phyloP scores from a whole-genome alignment of 2,329 filamentous ascomycete genomes.

The Drechslerella dactyloides region DNA sequence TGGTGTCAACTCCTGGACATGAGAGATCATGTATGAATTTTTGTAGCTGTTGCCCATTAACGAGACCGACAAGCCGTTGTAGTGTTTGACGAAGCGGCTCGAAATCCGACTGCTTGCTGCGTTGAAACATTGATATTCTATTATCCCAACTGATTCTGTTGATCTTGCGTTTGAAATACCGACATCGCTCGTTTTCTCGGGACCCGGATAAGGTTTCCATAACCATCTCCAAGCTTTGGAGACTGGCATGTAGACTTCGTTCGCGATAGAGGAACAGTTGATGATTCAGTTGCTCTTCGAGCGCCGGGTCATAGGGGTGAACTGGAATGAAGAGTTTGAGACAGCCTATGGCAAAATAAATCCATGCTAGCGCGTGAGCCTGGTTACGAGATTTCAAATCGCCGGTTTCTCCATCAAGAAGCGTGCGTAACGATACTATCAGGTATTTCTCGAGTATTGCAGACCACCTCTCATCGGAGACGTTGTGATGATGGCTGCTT shows the following conservation, averaged over 20 bases:
- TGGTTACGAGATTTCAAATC: slow-evolving; percentile 52
- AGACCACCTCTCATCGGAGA: slow-evolving; percentile 35
- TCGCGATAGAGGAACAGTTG: slow-evolving; percentile 25
- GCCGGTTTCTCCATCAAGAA: slow-evolving; percentile 52
- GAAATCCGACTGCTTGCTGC: slow-evolving; percentile 25
- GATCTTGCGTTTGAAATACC: slow-evolving; percentile 21
- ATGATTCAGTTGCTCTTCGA: slow-evolving; percentile 27
- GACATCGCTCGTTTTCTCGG: slow-evolving; percentile 16
- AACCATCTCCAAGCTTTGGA: slow-evolving; percentile 30
- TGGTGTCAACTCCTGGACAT: slow-evolving; percentile 8
- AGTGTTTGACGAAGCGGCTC: slow-evolving; percentile 33
- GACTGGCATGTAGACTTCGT: slow-evolving; percentile 18
- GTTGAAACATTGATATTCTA: slow-evolving; percentile 30
- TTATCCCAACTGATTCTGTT: slow-evolving; percentile 26
- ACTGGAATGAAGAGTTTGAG: slow-evolving; percentile 85
- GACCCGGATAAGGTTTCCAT: slow-evolving; percentile 27
- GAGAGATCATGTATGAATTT: slow-evolving; percentile 25
- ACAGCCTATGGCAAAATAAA: slow-evolving; percentile 75
- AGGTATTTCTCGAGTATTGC: slow-evolving; percentile 57
- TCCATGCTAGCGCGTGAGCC: slow-evolving; percentile 70
- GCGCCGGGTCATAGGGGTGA: slow-evolving; percentile 79
- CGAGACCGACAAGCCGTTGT: slow-evolving; percentile 24
- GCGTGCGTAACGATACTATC: slow-evolving; percentile 55
- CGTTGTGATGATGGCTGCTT: neutral
- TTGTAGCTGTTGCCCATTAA: slow-evolving; percentile 35